These are phyloP conservation scores for Peribolospora kevripleyi DNA, from an alignment of 768 basidiomycete species.

Conservation along the genomic window DNA sequence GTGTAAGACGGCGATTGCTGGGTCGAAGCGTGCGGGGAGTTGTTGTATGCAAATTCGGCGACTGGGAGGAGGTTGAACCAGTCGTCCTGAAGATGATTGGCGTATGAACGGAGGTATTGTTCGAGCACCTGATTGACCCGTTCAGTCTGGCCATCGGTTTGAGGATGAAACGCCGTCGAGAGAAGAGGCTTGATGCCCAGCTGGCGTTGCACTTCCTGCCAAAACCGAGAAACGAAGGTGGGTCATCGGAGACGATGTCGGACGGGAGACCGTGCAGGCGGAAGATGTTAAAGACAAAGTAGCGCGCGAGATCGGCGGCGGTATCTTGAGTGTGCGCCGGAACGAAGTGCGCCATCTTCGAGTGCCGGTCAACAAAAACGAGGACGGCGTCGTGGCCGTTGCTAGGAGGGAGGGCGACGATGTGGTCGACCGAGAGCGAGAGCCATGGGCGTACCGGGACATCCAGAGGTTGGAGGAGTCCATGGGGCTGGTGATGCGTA, in stretches of 20 bases:
- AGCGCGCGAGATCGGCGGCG: slow-evolving; percentile 17
- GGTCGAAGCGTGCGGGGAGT: slow-evolving; percentile 16
- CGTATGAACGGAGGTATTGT: slow-evolving; percentile 21
- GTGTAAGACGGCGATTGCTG: slow-evolving; percentile 16
- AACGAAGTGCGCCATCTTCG: slow-evolving; percentile 26
- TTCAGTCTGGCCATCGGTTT: slow-evolving; percentile 26
- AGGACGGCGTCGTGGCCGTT: slow-evolving; percentile 22
- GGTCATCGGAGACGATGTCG: slow-evolving; percentile 15
- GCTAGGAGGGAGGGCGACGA: slow-evolving; percentile 21
- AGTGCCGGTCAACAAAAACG: slow-evolving; percentile 23
- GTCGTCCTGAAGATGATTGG: slow-evolving; percentile 18
- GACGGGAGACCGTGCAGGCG: slow-evolving; percentile 14
- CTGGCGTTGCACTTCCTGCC: neutral
- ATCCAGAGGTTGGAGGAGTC: slow-evolving; percentile 16
- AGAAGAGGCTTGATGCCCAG: slow-evolving; percentile 16
- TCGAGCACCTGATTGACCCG: slow-evolving; percentile 24
- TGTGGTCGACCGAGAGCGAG: slow-evolving; percentile 22
- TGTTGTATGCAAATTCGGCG: slow-evolving; percentile 21
- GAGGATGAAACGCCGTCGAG: slow-evolving; percentile 27
- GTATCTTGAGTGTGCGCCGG: slow-evolving; percentile 17
- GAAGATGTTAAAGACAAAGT: slow-evolving; percentile 22
- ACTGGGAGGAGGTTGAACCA: slow-evolving; percentile 22
- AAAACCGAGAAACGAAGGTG: slow-evolving; percentile 10
- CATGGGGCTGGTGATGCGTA: slow-evolving; percentile 21
- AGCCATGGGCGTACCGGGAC: slow-evolving; percentile 19